Evolutionary conservation across 805 yeast species (phyloP), one percentile per base, ranked within the genome.

Genomic region (Brettanomyces sp.): DNA sequence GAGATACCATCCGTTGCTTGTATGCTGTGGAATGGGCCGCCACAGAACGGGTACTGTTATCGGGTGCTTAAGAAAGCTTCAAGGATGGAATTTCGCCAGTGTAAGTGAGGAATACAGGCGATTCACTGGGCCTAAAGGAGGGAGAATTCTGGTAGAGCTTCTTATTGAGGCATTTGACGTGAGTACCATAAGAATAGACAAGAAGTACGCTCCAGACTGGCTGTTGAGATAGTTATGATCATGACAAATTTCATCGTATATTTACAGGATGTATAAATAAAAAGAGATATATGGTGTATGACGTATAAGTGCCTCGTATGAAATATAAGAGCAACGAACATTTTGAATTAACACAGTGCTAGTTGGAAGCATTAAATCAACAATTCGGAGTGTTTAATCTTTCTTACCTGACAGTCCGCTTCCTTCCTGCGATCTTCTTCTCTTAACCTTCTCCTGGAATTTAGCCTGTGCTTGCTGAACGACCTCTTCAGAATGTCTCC

Each of bases 11-110:
- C 98, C 99, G 0, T 56, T 93, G 50, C 67, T 93, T 43, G 90
- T 90, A 4, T 93, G 98, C 63, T 93, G 98, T 57, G 96, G 97
- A 12, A 93, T 93, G 99, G 99, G 99, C 0, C 72, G 99, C 54
- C 99, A 91, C 63, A 73, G 99, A 52, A 90, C 98, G 0, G 99
- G 99, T 1, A 90, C 98, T 0, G 96, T 93, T 3, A 79, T 93
- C 49, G 99, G 99, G 1, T 91, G 99, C 63, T 67, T 91, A 41
- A 70, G 99, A 51, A 74, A 96, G 49, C 68, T 93, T 18, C 97
- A 93, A 71, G 91, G 95, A n/a, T 91, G 99, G 99, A 93, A 95
- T 58, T 68, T 91, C 59, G 96, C 98, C 9, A 69, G 85, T 61
- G 93, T 91, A 1, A 79, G 89, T 47, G 99, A 91, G 62, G 99